These are phyloP conservation scores for Poteriospumella lacustris DNA, from an alignment of 108 stramenopile species.

Conservation along the genomic window DNA sequence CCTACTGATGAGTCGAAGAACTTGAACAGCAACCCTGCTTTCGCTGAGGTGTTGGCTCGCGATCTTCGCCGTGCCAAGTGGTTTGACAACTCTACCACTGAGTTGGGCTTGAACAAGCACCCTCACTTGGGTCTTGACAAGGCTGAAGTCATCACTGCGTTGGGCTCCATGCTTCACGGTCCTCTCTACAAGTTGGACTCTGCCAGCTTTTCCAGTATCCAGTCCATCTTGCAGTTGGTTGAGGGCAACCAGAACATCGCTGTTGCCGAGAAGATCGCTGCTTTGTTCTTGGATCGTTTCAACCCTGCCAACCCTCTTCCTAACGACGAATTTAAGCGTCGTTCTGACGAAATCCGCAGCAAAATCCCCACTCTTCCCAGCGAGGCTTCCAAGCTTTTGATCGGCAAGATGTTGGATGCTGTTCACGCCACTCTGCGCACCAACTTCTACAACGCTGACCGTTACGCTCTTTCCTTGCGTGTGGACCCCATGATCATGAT, in stretches of 20 bases:
- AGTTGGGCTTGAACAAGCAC: conserved; percentile 63
- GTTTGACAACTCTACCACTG: conserved; percentile 76
- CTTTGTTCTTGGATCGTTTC: conserved; percentile 79
- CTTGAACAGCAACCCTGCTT: neutral
- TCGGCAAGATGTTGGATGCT: conserved; percentile 55
- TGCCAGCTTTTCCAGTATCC: conserved; percentile 70
- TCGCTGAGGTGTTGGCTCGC: conserved; percentile 62
- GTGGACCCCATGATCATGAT: conserved; percentile 81
- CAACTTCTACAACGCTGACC: conserved; percentile 83
- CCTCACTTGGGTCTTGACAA: conserved; percentile 23
- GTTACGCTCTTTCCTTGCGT: conserved; percentile 83
- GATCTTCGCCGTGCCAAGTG: conserved; percentile 67
- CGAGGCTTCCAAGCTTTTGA: conserved; percentile 24
- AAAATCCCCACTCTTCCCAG: conserved; percentile 57
- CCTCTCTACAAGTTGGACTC: conserved; percentile 74
- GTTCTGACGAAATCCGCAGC: conserved; percentile 63
- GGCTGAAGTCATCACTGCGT: conserved; percentile 64
- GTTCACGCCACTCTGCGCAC: conserved; percentile 76
- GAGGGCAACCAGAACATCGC: conserved; percentile 52
- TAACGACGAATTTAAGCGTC: conserved; percentile 70
- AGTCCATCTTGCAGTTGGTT: conserved; percentile 61
- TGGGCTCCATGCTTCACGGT: conserved; percentile 79
- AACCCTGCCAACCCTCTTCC: conserved; percentile 60
- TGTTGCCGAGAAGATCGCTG: conserved; percentile 74
- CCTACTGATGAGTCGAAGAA: conserved; percentile 39